Evolutionary conservation across 1,284 basidiomycete genomes (phyloP).

Genomic region (Rhodotorula sp.): DNA sequence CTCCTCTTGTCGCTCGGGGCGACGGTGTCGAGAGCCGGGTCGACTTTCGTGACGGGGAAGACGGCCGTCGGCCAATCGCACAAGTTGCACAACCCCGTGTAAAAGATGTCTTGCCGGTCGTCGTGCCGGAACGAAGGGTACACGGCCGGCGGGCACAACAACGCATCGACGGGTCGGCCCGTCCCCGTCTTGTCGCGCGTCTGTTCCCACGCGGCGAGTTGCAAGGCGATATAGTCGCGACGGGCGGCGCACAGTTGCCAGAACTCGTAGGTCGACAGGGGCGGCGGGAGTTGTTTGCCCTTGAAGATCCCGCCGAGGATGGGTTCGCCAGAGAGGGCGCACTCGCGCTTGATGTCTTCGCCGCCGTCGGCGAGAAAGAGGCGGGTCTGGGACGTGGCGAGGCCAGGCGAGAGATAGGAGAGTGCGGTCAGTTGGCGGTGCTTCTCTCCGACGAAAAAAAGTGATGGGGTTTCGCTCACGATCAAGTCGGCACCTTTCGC

Average conservation of each 20-base stretch:
- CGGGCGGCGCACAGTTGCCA: conserved; percentile 55
- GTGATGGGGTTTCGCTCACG: conserved; percentile 28
- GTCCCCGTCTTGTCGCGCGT: conserved; percentile 55
- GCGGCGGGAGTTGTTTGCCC: not conserved
- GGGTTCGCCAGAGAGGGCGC: conserved; percentile 14
- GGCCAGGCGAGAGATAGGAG: too few relatives aligned
- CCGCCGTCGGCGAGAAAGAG: conserved; percentile 42
- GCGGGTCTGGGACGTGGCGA: conserved; percentile 7
- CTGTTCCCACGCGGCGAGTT: conserved; percentile 61
- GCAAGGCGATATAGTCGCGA: conserved; percentile 55
- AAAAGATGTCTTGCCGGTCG: conserved; percentile 51
- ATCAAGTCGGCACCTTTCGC: conserved; percentile 45
- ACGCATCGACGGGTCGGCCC: conserved; percentile 61
- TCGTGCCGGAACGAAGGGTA: conserved; percentile 59
- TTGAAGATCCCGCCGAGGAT: conserved; percentile 3
- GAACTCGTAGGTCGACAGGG: conserved; percentile 54
- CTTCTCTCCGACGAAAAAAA: too few relatives aligned
- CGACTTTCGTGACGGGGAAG: conserved; percentile 54
- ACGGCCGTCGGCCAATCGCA: conserved; percentile 59
- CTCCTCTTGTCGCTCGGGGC: not conserved
- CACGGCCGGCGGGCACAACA: conserved; percentile 61
- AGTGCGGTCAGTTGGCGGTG: too few relatives aligned
- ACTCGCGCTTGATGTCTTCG: conserved; percentile 17
- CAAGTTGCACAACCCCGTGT: conserved; percentile 59
- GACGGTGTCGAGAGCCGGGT: conserved; percentile 27